These are phyloP conservation scores for Fusarium sp. DNA, from an alignment of 2,329 filamentous ascomycete species.

Conservation along the genomic window DNA sequence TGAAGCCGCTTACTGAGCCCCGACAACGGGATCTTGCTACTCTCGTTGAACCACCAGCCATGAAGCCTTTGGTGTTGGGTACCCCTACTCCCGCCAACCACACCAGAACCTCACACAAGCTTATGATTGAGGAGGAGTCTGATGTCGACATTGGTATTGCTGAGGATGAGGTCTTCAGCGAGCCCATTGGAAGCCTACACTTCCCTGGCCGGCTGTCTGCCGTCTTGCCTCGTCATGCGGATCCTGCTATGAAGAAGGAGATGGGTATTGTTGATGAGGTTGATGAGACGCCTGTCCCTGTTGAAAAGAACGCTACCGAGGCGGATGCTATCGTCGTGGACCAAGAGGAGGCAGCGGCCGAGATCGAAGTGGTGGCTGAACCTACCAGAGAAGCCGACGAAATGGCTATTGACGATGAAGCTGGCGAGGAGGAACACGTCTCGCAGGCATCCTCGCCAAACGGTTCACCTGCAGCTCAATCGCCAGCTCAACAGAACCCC, in stretches of 20 bases:
- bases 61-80: slow-evolving; percentile 52
- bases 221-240: slow-evolving; percentile 57
- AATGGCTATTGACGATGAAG: slow-evolving; percentile 42
- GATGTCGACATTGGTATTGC: slow-evolving; percentile 36
- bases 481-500: slow-evolving; percentile 35
- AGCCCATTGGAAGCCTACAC: slow-evolving; percentile 50
- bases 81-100: slow-evolving; percentile 44
- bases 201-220: slow-evolving; percentile 61
- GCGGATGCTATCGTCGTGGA: neutral
- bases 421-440: slow-evolving; percentile 21
- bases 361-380: slow-evolving; percentile 18
- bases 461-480: slow-evolving; percentile 18
- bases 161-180: slow-evolving; percentile 49
- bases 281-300: slow-evolving; percentile 13
- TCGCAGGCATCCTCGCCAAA: slow-evolving; percentile 12
- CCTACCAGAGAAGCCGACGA: slow-evolving; percentile 34
- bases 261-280: slow-evolving; percentile 48
- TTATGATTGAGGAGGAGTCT: slow-evolving; percentile 52
- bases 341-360: neutral
- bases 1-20: slow-evolving; percentile 50
- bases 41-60: slow-evolving; percentile 48
- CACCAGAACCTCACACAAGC: slow-evolving; percentile 50
- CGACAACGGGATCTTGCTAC: slow-evolving; percentile 30
- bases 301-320: slow-evolving; percentile 7
- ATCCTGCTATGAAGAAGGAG: slow-evolving; percentile 53